Percentiles rank a stretch among this genome's conserved stretches.
Evolutionary conservation across 2,329 filamentous ascomycete genomes (phyloP).

Genomic region (Byssochlamys sp.): DNA sequence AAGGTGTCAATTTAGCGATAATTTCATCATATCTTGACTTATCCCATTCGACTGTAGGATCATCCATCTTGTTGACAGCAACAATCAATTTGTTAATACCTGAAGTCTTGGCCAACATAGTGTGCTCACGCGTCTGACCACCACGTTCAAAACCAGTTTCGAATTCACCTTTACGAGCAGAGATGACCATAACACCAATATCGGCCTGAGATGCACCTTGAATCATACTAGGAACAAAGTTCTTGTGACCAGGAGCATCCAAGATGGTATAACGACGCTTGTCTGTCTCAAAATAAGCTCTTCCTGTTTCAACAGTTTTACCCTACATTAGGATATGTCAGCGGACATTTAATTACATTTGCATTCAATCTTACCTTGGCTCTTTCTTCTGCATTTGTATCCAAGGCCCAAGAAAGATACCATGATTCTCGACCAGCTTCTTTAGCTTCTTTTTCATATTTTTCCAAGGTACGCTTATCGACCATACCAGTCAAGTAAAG

Average conservation of each 20-base stretch:
- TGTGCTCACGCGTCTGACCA: constrained; percentile 93
- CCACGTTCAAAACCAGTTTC: constrained; percentile 97
- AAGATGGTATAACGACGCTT: constrained; percentile 98
- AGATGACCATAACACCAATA: constrained; percentile 90
- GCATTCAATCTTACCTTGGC: too few relatives aligned
- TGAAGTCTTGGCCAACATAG: constrained; percentile 92
- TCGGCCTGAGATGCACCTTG: constrained; percentile 87
- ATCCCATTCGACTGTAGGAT: constrained; percentile 90
- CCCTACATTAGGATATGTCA: too few relatives aligned
- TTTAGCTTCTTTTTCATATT: constrained; percentile 94
- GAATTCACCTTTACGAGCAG: constrained; percentile 93
- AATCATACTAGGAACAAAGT: constrained; percentile 96
- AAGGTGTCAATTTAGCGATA: constrained; percentile 73
- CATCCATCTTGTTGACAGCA: constrained; percentile 99
- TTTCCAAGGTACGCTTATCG: constrained; percentile 96
- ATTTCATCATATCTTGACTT: constrained; percentile 89
- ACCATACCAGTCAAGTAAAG: constrained; percentile 95
- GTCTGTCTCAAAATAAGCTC: too few relatives aligned
- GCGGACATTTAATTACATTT: too few relatives aligned
- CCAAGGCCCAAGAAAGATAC: constrained; percentile 97
- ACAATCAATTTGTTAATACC: constrained; percentile 94
- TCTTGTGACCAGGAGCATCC: constrained; percentile 95
- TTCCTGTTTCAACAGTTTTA: constrained; percentile 88
- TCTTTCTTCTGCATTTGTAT: constrained; percentile 92
- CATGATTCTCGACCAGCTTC: constrained; percentile 93